Conservation (phyloP, 768 basidiomycete genomes). For the Naganishia randhawae region DNA sequence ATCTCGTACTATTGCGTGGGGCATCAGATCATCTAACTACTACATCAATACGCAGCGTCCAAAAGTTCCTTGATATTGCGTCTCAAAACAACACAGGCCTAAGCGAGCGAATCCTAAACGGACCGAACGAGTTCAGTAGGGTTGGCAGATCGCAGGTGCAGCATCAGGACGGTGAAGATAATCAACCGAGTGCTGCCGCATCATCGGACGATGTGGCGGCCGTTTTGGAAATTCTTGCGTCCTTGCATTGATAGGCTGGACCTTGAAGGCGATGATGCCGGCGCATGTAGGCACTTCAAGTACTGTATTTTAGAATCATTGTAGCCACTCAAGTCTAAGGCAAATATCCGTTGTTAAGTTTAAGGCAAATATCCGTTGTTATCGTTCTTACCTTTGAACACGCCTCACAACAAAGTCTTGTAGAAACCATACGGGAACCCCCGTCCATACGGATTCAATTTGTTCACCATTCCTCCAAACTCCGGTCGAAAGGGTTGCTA, state of each 20-base stretch:
- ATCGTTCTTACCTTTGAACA: background rate
- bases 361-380: background rate
- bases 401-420: background rate
- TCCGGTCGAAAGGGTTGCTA: slow-evolving; percentile 27
- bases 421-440: slow-evolving; percentile 23
- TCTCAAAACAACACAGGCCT: slow-evolving; percentile 29
- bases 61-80: slow-evolving; percentile 40
- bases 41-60: slow-evolving; percentile 35
- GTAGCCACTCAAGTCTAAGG: background rate
- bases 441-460: slow-evolving; percentile 27
- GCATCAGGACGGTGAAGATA: background rate
- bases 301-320: background rate
- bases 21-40: background rate
- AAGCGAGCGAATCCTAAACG: slow-evolving; percentile 21
- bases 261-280: background rate
- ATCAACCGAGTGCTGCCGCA: slow-evolving; percentile 9
- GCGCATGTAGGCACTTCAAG: background rate
- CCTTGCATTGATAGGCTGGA: slow-evolving; percentile 33
- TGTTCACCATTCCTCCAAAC: slow-evolving; percentile 27
- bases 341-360: background rate
- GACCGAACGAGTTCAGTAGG: slow-evolving; percentile 26
- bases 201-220: slow-evolving; percentile 36
- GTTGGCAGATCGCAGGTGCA: slow-evolving; percentile 15
- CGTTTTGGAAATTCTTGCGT: slow-evolving; percentile 39
- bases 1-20: background rate